These are phyloP conservation scores for Phaffia australis DNA, from an alignment of 768 basidiomycete species.

Conservation along the genomic window DNA sequence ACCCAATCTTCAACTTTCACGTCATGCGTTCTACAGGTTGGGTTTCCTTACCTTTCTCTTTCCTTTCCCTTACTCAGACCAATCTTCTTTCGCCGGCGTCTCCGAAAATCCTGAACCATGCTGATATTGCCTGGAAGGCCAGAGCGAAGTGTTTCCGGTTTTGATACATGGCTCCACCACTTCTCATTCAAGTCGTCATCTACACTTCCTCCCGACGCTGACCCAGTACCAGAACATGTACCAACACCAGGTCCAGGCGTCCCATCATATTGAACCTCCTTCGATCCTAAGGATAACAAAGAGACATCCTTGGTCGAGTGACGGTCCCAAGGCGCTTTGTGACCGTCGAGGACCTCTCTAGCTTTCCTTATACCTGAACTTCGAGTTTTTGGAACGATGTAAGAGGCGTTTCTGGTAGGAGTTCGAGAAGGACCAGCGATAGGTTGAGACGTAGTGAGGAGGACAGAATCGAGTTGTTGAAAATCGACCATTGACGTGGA, in stretches of 20 bases:
- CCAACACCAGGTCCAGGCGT: not conserved
- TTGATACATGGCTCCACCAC: conserved; percentile 19
- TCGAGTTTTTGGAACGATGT: conserved; percentile 5
- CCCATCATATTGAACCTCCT: not conserved
- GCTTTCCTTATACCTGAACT: not conserved
- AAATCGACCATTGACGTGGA: conserved; percentile 64
- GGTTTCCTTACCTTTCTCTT: conserved; percentile 9
- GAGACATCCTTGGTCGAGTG: not conserved
- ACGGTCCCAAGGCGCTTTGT: conserved; percentile 9
- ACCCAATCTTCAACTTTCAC: no score
- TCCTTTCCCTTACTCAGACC: conserved; percentile 19
- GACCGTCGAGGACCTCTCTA: not conserved
- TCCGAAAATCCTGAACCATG: conserved; percentile 27
- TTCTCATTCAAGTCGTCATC: conserved; percentile 12
- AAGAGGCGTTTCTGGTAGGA: not conserved
- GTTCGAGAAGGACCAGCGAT: conserved; percentile 24
- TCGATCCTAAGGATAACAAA: not conserved
- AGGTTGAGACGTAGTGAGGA: conserved; percentile 16
- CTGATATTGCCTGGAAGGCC: conserved; percentile 6
- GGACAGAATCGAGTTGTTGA: conserved; percentile 43
- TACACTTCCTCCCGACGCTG: not conserved
- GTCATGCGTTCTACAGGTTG: no score
- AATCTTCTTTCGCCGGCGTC: conserved; percentile 24
- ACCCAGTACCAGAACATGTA: no score
- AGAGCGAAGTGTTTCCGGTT: conserved; percentile 10